Evolutionary conservation across 805 yeast species (phyloP).

Genomic region (Lipomyces yamadae): DNA sequence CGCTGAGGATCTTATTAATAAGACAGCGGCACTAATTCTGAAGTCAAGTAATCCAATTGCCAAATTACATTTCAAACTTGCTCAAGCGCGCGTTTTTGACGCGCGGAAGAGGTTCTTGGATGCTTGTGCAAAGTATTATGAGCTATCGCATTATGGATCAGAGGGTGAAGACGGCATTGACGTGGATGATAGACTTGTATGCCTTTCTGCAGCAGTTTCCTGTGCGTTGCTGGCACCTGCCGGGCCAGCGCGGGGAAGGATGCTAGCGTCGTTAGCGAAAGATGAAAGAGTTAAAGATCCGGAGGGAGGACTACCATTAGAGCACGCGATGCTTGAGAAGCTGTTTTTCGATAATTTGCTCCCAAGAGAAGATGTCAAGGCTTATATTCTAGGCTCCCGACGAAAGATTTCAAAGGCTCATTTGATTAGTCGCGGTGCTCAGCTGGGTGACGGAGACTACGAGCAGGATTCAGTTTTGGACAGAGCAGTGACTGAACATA

Average conservation of each 20-base stretch:
- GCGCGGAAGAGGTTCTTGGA: conserved; percentile 42
- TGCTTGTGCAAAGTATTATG: conserved; percentile 43
- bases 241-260: conserved; percentile 43
- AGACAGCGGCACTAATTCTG: conserved; percentile 40
- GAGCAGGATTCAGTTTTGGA: conserved; percentile 40
- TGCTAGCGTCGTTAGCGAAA: conserved; percentile 40
- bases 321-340: conserved; percentile 39
- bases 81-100: conserved; percentile 45
- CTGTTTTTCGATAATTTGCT: conserved; percentile 41
- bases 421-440: conserved; percentile 10
- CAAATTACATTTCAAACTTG: conserved; percentile 41
- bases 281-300: conserved; percentile 39
- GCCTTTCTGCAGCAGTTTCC: conserved; percentile 42
- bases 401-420: conserved; percentile 22
- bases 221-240: conserved; percentile 45
- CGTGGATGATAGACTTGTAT: conserved; percentile 39
- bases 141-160: conserved; percentile 38
- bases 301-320: conserved; percentile 23
- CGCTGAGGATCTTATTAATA: conserved; percentile 41
- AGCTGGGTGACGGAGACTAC: conserved; percentile 8
- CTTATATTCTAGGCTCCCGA: conserved; percentile 30
- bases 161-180: conserved; percentile 34
- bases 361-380: conserved; percentile 38
- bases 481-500: conserved; percentile 45
- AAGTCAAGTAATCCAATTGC: conserved; percentile 27